phyloP scores from a whole-genome alignment of 768 basidiomycete genomes.

The Lactarius sp. region DNA sequence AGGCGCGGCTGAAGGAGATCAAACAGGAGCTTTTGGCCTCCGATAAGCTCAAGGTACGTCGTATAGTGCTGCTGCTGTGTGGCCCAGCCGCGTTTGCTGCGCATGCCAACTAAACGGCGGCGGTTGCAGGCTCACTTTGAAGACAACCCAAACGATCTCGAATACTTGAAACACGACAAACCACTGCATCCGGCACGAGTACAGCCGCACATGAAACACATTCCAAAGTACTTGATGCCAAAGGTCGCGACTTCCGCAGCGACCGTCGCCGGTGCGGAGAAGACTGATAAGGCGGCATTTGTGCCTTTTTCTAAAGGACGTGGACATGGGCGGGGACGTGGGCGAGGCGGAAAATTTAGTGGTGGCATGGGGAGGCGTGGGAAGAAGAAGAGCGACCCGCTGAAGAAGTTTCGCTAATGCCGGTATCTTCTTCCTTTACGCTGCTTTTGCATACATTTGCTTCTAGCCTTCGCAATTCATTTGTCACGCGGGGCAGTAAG shows the following conservation, averaged over 20 bases:
- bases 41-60: constrained; percentile 86
- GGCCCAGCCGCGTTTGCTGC: not conserved
- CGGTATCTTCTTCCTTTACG: not conserved
- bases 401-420: constrained; percentile 58
- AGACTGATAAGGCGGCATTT: constrained; percentile 42
- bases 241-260: constrained; percentile 60
- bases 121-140: constrained; percentile 85
- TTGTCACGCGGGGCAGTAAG: not conserved
- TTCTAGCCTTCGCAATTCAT: not conserved
- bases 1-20: constrained; percentile 90
- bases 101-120: not conserved
- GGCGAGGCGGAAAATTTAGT: constrained; percentile 41
- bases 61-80: not conserved
- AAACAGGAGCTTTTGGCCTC: constrained; percentile 92
- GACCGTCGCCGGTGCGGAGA: constrained; percentile 26
- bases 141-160: constrained; percentile 90
- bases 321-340: constrained; percentile 50
- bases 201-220: constrained; percentile 93
- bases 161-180: constrained; percentile 91
- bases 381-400: constrained; percentile 71
- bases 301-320: constrained; percentile 69
- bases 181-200: constrained; percentile 86
- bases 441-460: not conserved
- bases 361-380: constrained; percentile 40
- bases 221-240: constrained; percentile 89